Evolutionary conservation across 2,329 filamentous ascomycete species (phyloP).

Genomic region (Pseudocercospora musae): DNA sequence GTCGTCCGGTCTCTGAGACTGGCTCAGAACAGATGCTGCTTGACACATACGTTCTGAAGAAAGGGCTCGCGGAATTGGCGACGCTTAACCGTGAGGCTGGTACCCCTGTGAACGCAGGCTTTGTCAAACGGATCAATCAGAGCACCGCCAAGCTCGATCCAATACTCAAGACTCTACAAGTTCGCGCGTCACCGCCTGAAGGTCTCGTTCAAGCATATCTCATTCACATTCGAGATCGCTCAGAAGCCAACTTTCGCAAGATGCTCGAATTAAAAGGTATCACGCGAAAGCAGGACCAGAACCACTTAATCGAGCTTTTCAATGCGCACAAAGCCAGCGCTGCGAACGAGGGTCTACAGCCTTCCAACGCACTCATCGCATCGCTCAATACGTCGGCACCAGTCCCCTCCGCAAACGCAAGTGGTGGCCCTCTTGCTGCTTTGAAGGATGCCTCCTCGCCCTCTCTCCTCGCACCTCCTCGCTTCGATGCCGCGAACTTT

Average conservation of each 20-base stretch:
- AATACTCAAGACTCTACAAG: slow-evolving; percentile 93
- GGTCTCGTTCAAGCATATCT: slow-evolving; percentile 95
- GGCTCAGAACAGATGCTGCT: slow-evolving; percentile 97
- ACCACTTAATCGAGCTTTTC: slow-evolving; percentile 82
- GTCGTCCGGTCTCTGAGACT: slow-evolving; percentile 85
- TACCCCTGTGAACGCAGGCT: slow-evolving; percentile 58
- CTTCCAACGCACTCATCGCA: slow-evolving; percentile 65
- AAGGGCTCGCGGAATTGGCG: slow-evolving; percentile 69
- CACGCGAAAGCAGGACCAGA: slow-evolving; percentile 72
- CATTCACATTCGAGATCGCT: slow-evolving; percentile 92
- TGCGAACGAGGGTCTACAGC: slow-evolving; percentile 66
- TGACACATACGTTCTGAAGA: slow-evolving; percentile 87
- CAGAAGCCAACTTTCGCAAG: slow-evolving; percentile 92
- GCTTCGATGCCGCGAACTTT: slow-evolving; percentile 76
- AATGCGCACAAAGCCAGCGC: slow-evolving; percentile 72
- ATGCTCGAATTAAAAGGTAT: slow-evolving; percentile 95
- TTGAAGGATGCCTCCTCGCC: slow-evolving; percentile 42
- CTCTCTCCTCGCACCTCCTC: slow-evolving; percentile 37
- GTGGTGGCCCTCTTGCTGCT: slow-evolving; percentile 29
- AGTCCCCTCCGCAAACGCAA: slow-evolving; percentile 29
- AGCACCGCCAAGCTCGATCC: slow-evolving; percentile 85
- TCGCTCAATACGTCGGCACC: slow-evolving; percentile 55
- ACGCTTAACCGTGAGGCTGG: slow-evolving; percentile 56
- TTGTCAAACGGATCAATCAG: slow-evolving; percentile 79
- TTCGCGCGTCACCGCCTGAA: slow-evolving; percentile 85